Percentiles rank a stretch among this genome's conserved stretches.
Evolutionary conservation across 768 basidiomycete species (phyloP).

Genomic region (Tylopilus rubrobrunneus): DNA sequence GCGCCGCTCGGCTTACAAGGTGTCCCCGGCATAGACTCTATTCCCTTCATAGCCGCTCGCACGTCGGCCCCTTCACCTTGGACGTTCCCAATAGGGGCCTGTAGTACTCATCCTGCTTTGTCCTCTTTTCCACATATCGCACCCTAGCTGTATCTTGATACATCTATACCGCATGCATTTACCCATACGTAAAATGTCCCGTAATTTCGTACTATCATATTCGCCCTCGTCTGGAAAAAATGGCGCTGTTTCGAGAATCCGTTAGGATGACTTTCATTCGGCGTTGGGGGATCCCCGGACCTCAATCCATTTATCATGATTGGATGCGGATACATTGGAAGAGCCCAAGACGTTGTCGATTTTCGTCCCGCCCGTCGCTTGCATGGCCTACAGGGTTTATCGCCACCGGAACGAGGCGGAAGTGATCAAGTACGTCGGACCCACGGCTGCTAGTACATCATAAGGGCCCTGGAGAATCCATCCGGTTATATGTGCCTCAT

Average conservation of each 20-base stretch:
- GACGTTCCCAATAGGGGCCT: neutral
- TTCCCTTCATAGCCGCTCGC: neutral
- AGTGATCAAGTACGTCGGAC: constrained; percentile 1
- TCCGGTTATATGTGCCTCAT: neutral
- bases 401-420: constrained; percentile 15
- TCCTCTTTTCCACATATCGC: neutral
- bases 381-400: constrained; percentile 10
- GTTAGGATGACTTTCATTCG: neutral
- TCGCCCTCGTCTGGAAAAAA: neutral
- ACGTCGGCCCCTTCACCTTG: neutral
- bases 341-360: neutral
- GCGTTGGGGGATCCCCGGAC: neutral
- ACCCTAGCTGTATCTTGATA: neutral
- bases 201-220: neutral
- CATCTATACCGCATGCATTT: neutral
- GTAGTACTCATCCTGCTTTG: neutral
- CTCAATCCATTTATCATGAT: neutral
- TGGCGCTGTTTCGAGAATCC: neutral
- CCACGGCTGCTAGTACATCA: neutral
- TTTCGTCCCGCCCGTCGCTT: constrained; percentile 7
- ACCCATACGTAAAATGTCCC: constrained; percentile 7
- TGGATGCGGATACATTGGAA: neutral
- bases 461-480: neutral
- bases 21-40: neutral
- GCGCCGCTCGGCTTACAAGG: constrained; percentile 1